Base-by-base conservation (phyloP, 2,329 filamentous ascomycete species). In the Pseudopithomyces maydicus region DNA sequence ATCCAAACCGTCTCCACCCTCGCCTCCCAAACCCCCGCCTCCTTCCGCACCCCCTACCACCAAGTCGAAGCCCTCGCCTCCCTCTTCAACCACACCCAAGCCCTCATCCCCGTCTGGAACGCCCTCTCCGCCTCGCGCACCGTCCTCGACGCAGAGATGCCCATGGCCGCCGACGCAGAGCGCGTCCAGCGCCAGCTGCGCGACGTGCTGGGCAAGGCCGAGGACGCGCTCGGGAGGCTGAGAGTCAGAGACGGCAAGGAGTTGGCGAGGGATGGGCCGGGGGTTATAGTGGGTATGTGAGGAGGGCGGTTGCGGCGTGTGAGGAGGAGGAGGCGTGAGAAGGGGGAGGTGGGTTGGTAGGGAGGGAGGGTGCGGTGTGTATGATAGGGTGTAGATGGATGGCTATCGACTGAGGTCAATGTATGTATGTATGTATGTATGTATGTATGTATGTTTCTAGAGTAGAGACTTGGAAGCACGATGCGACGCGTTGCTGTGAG, bases 61-160 rank as follows among this genome's bases (percentile, higher is more conserved):
- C 59, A 64, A 22, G 15, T 43, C 10, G 12, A 1, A 10, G 61
- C 55, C 43, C 44, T 54, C 7, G 47, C 26, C n/a, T 8, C 32
- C 32, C 55, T 59, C 52, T 49, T 58, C 66, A 43, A 43, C 17
- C 6, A 26, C 3, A 70, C 78, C 32, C 45, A 74, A 8, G 61
- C 67, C 3, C 65, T 70, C 4, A 62, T 79, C 10, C 72, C 76
- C 12, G 63, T 80, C 20, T 79, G 74, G 73, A 78, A 80, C 55
- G 79, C 75, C n/a, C 70, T 81, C n/a, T 69, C 64, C 45, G 71
- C 80, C 4, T 75, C 79, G 1, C 69, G 71, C 49, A 72, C 73
- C 33, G 74, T 81, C 4, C 72, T 81, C 0, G 75, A 75, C 10
- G 55, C 56, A 4, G 56, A 75, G 8, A 74, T 77, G 60, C 74